Evolutionary conservation across 148 eudicot species (phyloP), one percentile per base, ranked within the genome.

Genomic region (Chenopodium suecicum): DNA sequence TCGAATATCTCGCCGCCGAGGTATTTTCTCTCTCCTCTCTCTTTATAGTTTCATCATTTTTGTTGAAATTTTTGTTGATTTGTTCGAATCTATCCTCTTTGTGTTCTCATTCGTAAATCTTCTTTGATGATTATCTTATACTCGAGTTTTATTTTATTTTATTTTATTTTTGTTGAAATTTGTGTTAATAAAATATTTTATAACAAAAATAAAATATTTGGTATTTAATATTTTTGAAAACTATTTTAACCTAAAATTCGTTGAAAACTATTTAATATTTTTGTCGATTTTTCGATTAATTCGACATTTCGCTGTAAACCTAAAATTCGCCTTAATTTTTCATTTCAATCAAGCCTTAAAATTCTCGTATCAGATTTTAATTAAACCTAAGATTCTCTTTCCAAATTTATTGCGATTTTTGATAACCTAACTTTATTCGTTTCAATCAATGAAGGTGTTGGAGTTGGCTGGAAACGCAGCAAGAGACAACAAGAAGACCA

Each of bases 381-480:
- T 37, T 6, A 37, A 37, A 1, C 73, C 22, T 5, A 29, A 16
- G 7, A 16, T 58, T 14, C 4, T 16, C 17, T 3, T 58, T 19
- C 5, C n/a, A 48, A 1, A 48, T 9, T 50, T 50, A 0, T 50
- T 50, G 54, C 14, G 1, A 50, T 50, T 10, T 50, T 1, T 50
- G 54, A 48, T 50, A 50, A 50, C 8, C 12, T 50, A 50, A 50
- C 54, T 50, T 50, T 2, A 50, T 50, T 50, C 54, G 2, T 0
- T 6, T 50, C 3, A 58, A 54, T 41, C 2, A 58, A 32, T 71
- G 44, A 7, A 86, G 88, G 88, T 83, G 0, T 44, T 86, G 84
- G 88, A 86, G 65, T n/a, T 86, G 4, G 88, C 86, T 0, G 88
- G 86, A 44, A 86, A 86, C 65, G 88, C 88, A 4, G 86, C 88